A percentile compares a stretch with the other conserved stretches of the same genome.
Evolutionary conservation across 1,284 basidiomycete genomes (phyloP).

Genomic region (Sanghuangporus weigelae): DNA sequence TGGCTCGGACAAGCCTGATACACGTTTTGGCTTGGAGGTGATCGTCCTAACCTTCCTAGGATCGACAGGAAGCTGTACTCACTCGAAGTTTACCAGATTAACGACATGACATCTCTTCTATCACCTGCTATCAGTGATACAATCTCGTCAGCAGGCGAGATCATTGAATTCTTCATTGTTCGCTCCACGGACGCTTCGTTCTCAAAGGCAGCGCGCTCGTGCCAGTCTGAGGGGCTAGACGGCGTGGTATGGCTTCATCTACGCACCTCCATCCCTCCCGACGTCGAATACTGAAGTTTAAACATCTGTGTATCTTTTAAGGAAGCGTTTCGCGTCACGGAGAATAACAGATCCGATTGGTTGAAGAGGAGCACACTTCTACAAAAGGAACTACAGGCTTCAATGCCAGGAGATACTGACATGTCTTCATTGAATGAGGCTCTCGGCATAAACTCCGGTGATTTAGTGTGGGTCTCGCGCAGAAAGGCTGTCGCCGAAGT

Average conservation of each 20-base stretch:
- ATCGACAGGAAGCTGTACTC: not conserved
- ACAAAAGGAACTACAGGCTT: not conserved
- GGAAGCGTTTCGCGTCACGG: conserved; percentile 7
- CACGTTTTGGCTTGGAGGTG: conserved; percentile 82
- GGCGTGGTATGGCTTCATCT: conserved; percentile 19
- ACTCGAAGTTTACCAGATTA: conserved; percentile 35
- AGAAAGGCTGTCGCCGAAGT: conserved; percentile 12
- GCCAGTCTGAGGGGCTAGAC: conserved; percentile 26
- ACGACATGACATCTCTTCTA: conserved; percentile 45
- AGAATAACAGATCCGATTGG: conserved; percentile 6
- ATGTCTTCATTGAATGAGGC: not conserved
- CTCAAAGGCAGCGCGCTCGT: conserved; percentile 37
- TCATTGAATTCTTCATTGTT: conserved; percentile 54
- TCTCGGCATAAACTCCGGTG: conserved; percentile 8
- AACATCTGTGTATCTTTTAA: not conserved
- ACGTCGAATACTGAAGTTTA: not conserved
- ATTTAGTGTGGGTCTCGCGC: conserved; percentile 13
- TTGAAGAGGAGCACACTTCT: conserved; percentile 2
- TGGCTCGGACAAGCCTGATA: conserved; percentile 95
- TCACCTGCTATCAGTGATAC: conserved; percentile 32
- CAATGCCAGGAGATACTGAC: not conserved
- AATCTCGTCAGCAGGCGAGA: conserved; percentile 36
- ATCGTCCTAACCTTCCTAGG: conserved; percentile 20
- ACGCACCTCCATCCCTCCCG: not conserved
- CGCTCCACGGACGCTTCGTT: conserved; percentile 34